Evolutionary conservation across 139 green algal genomes (phyloP).

Genomic region (Micractinium sp.): DNA sequence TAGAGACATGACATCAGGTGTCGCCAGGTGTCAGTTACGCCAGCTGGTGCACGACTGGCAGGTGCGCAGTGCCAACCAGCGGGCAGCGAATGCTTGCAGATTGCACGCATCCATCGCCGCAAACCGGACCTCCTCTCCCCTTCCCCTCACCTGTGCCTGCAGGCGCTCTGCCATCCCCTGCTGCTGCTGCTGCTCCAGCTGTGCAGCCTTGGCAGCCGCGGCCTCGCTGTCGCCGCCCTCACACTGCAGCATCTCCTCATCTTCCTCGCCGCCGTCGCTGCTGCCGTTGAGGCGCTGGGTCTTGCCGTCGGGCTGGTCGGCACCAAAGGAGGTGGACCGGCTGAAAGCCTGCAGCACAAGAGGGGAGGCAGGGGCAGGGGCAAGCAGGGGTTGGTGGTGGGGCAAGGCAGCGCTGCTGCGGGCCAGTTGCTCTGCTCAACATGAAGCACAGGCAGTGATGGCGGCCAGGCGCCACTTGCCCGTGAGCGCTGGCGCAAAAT

Average conservation of each 20-base stretch:
- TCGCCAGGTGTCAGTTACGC: no score
- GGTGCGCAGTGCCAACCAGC: no score
- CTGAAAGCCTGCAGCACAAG: conserved; percentile 3
- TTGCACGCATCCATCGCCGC: no score
- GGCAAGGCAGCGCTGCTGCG: not conserved
- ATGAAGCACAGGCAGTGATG: not conserved
- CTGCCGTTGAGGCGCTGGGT: not conserved
- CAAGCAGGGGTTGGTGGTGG: not conserved
- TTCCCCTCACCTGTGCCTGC: not conserved
- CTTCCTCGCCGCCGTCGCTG: not conserved
- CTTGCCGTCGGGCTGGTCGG: conserved; percentile 36
- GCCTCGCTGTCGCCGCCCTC: not conserved
- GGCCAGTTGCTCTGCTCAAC: not conserved
- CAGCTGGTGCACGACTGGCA: no score
- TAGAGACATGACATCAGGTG: not conserved
- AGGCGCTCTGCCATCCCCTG: not conserved
- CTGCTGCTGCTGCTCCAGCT: not conserved
- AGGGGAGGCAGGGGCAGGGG: not conserved
- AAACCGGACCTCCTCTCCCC: no score
- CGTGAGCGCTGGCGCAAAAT: no score
- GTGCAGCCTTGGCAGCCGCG: not conserved
- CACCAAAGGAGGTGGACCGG: conserved; percentile 18
- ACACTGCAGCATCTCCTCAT: not conserved
- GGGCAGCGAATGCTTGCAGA: no score
- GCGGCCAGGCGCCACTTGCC: no score